Conservation (phyloP, 345 rosid genomes). For the Iberis pinnata region DNA sequence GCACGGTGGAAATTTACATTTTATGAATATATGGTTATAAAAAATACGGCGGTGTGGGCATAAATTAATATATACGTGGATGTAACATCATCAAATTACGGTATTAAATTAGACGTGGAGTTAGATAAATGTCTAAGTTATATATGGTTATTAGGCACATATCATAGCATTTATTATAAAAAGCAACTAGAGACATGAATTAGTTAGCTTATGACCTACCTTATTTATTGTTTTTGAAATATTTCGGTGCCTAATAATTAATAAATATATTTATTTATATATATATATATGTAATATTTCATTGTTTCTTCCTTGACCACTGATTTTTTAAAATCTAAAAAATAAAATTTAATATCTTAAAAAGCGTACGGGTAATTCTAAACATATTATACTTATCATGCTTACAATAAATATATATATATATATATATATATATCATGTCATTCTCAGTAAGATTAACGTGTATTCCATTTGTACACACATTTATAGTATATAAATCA, state of each 20-base stretch:
- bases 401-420: no score
- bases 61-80: constrained; percentile 19
- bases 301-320: constrained; percentile 28
- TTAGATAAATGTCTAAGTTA: constrained; percentile 42
- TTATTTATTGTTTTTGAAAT: constrained; percentile 40
- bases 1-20: no score
- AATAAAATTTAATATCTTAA: no score
- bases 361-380: not conserved
- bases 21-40: no score
- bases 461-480: no score
- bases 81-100: constrained; percentile 26
- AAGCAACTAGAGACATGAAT: constrained; percentile 38
- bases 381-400: no score
- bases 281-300: no score
- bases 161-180: constrained; percentile 43
- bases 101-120: constrained; percentile 31
- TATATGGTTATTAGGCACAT: constrained; percentile 37
- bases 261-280: constrained; percentile 2
- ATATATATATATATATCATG: no score
- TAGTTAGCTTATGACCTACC: constrained; percentile 61
- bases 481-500: no score
- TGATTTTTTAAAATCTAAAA: no score
- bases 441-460: no score
- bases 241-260: constrained; percentile 32
- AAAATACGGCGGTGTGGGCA: constrained; percentile 11